phyloP scores from a whole-genome alignment of 768 basidiomycete genomes.

The Chlorophyllum brunneum region DNA sequence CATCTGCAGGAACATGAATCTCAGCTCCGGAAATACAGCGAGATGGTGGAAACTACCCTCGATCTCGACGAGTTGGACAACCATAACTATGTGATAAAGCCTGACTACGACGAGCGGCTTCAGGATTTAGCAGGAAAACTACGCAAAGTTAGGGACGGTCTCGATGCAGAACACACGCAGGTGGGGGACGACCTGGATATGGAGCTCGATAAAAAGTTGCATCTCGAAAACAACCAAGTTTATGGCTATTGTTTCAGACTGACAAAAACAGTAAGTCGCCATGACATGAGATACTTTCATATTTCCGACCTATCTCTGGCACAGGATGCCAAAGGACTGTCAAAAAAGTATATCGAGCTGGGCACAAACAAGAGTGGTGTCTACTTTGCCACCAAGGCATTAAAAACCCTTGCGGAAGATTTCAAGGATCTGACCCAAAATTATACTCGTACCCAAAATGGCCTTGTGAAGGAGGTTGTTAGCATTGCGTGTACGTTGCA shows the following conservation, averaged over 20 bases:
- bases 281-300: too few species aligned
- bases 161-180: slow-evolving; percentile 76
- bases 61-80: slow-evolving; percentile 83
- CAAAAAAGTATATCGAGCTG: slow-evolving; percentile 76
- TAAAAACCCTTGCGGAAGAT: slow-evolving; percentile 71
- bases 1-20: slow-evolving; percentile 53
- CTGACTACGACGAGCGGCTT: slow-evolving; percentile 81
- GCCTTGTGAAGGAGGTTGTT: slow-evolving; percentile 89
- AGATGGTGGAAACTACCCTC: slow-evolving; percentile 96
- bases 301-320: not conserved
- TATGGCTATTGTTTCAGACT: slow-evolving; percentile 93
- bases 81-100: slow-evolving; percentile 89
- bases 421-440: slow-evolving; percentile 61
- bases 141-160: slow-evolving; percentile 64
- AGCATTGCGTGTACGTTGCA: slow-evolving; percentile 79
- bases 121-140: slow-evolving; percentile 66
- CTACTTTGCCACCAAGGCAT: slow-evolving; percentile 77
- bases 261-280: slow-evolving; percentile 76
- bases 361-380: slow-evolving; percentile 82
- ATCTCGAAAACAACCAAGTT: slow-evolving; percentile 84
- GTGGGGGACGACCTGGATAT: slow-evolving; percentile 70
- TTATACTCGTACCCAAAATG: slow-evolving; percentile 75
- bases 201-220: slow-evolving; percentile 92
- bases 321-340: slow-evolving; percentile 77
- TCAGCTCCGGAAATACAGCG: slow-evolving; percentile 72